Conservation (phyloP, 192 early-diverging fungal genomes). For the Mortierella antarctica region DNA sequence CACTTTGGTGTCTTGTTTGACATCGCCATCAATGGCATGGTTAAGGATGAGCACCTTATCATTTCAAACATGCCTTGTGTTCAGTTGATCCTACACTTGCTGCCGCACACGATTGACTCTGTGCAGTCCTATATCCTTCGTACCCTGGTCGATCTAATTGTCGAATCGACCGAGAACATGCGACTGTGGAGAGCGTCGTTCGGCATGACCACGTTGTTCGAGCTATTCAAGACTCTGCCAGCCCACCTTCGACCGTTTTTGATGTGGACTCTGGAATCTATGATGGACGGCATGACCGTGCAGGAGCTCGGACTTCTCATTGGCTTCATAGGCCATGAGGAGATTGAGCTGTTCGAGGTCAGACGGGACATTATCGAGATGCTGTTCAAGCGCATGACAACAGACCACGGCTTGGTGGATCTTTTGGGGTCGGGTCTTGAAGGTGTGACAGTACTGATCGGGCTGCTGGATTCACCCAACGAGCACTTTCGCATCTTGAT, state of each 20-base stretch:
- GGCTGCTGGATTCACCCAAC: slow-evolving; percentile 49
- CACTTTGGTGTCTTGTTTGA: slow-evolving; percentile 56
- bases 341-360: slow-evolving; percentile 35
- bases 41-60: slow-evolving; percentile 54
- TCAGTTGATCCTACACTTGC: slow-evolving; percentile 41
- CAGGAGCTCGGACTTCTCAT: slow-evolving; percentile 52
- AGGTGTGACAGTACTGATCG: slow-evolving; percentile 49
- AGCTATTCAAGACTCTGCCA: slow-evolving; percentile 46
- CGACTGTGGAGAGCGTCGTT: slow-evolving; percentile 40
- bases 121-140: slow-evolving; percentile 54
- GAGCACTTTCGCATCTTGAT: slow-evolving; percentile 51
- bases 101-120: slow-evolving; percentile 29
- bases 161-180: slow-evolving; percentile 54
- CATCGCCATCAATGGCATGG: slow-evolving; percentile 54
- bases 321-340: slow-evolving; percentile 47
- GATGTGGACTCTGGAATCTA: slow-evolving; percentile 55
- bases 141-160: slow-evolving; percentile 51
- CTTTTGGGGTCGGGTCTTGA: slow-evolving; percentile 48
- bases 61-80: slow-evolving; percentile 47
- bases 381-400: slow-evolving; percentile 55
- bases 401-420: slow-evolving; percentile 43
- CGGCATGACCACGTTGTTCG: slow-evolving; percentile 45
- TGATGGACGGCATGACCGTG: slow-evolving; percentile 53
- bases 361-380: slow-evolving; percentile 52
- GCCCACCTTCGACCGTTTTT: slow-evolving; percentile 48